Percentiles rank a stretch among this genome's conserved stretches.
Evolutionary conservation across 140 eudicot species (phyloP).

Genomic region (Ambrosia hybrid): DNA sequence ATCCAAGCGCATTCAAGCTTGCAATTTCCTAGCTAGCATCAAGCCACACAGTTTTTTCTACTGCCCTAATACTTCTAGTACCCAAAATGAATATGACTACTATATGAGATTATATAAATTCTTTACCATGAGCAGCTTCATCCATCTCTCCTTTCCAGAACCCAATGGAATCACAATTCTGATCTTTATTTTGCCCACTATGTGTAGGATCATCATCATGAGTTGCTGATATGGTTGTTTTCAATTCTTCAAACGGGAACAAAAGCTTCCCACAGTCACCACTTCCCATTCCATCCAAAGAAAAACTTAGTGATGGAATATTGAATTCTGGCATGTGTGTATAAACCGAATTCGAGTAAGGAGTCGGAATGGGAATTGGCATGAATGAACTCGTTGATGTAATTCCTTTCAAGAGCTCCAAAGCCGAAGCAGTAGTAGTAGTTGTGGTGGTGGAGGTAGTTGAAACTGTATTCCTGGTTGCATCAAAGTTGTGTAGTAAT

Average conservation of each 20-base stretch:
- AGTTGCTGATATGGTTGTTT: conserved; percentile 38
- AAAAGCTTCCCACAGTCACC: conserved; percentile 46
- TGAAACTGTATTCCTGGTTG: neutral
- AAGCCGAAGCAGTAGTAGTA: conserved; percentile 25
- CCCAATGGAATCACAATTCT: conserved; percentile 55
- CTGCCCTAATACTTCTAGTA: no score
- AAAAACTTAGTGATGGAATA: conserved; percentile 50
- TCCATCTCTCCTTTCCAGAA: conserved; percentile 74
- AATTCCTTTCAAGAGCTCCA: conserved; percentile 51
- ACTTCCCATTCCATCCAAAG: conserved; percentile 52
- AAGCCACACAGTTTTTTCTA: no score
- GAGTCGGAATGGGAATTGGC: conserved; percentile 60
- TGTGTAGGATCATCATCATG: conserved; percentile 7
- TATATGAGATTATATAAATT: no score
- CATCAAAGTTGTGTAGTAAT: no score
- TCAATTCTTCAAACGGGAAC: conserved; percentile 76
- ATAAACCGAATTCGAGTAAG: conserved; percentile 33
- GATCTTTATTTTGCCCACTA: conserved; percentile 39
- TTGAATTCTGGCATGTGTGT: conserved; percentile 21
- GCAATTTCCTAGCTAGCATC: no score
- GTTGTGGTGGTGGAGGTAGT: neutral
- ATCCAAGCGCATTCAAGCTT: no score
- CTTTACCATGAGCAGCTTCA: conserved; percentile 84
- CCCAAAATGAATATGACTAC: no score
- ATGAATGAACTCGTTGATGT: conserved; percentile 40